These are phyloP conservation scores for Suillus tomentosus DNA, from an alignment of 768 basidiomycete species.

Conservation along the genomic window DNA sequence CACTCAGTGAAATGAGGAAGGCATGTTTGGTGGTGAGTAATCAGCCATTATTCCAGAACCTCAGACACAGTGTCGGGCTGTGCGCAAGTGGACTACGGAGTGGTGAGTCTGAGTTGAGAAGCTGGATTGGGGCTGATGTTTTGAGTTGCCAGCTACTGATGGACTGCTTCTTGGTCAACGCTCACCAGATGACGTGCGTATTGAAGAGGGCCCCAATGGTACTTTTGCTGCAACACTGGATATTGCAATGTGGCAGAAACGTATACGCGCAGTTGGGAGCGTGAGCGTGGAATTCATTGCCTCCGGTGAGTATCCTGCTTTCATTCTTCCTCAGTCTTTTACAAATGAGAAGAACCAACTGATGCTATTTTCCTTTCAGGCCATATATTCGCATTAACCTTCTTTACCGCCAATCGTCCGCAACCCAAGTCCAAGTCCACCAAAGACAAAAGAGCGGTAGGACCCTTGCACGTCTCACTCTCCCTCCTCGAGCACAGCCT, in stretches of 20 bases:
- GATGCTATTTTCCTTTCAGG: conserved; percentile 16
- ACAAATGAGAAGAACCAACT: conserved; percentile 36
- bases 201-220: conserved; percentile 49
- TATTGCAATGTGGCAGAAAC: conserved; percentile 62
- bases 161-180: conserved; percentile 42
- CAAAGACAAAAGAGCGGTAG: conserved; percentile 9
- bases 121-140: background rate
- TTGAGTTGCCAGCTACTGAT: conserved; percentile 38
- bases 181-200: conserved; percentile 52
- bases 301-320: conserved; percentile 23
- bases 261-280: conserved; percentile 62
- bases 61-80: conserved; percentile 22
- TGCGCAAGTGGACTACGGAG: conserved; percentile 28
- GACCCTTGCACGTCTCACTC: conserved; percentile 47
- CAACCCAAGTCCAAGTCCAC: conserved; percentile 7
- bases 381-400: conserved; percentile 30
- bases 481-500: conserved; percentile 57
- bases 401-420: conserved; percentile 20
- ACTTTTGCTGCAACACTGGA: conserved; percentile 55
- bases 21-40: conserved; percentile 53
- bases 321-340: background rate
- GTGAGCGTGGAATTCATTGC: conserved; percentile 73
- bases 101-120: background rate
- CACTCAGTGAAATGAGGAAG: conserved; percentile 62
- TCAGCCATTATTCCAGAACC: conserved; percentile 30